A percentile compares a stretch with the other conserved stretches of the same genome.
Evolutionary conservation across 2,329 filamentous ascomycete genomes (phyloP).

Genomic region (Pestalotiopsis sp.): DNA sequence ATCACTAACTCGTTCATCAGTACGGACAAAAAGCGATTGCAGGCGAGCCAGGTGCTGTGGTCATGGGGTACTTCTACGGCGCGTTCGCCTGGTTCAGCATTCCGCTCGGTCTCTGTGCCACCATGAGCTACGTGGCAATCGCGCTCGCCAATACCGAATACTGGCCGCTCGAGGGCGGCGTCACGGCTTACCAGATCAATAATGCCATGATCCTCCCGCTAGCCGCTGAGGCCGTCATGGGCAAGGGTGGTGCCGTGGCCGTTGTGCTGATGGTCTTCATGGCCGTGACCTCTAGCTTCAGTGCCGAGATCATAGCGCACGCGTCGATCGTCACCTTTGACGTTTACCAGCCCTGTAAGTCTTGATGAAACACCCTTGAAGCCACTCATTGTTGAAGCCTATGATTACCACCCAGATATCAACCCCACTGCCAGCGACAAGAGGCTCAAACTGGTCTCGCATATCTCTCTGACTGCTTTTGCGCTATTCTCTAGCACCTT

Average conservation of each 20-base stretch:
- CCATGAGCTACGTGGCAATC: constrained; percentile 67
- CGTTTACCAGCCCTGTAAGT: constrained; percentile 62
- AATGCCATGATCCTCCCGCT: constrained; percentile 69
- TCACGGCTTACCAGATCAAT: constrained; percentile 61
- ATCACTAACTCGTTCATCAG: constrained; percentile 17
- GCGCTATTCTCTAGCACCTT: constrained; percentile 65
- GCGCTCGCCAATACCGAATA: constrained; percentile 62
- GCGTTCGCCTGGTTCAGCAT: constrained; percentile 73
- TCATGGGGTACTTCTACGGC: constrained; percentile 69
- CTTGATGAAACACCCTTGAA: not conserved
- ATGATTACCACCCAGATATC: constrained; percentile 45
- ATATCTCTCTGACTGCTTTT: constrained; percentile 60
- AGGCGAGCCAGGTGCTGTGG: constrained; percentile 65
- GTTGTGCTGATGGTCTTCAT: constrained; percentile 70
- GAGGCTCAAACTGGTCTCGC: constrained; percentile 66
- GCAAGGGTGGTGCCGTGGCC: constrained; percentile 65
- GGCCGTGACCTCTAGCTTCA: constrained; percentile 70
- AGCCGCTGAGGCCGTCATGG: constrained; percentile 66
- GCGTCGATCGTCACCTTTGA: constrained; percentile 72
- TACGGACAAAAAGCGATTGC: constrained; percentile 76
- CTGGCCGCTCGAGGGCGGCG: constrained; percentile 57
- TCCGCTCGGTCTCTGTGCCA: constrained; percentile 69
- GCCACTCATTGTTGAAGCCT: not conserved
- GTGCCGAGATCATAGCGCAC: constrained; percentile 69
- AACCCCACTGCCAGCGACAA: constrained; percentile 65